Conservation (phyloP, 2,329 filamentous ascomycete genomes). For the Epichloe baconii region DNA sequence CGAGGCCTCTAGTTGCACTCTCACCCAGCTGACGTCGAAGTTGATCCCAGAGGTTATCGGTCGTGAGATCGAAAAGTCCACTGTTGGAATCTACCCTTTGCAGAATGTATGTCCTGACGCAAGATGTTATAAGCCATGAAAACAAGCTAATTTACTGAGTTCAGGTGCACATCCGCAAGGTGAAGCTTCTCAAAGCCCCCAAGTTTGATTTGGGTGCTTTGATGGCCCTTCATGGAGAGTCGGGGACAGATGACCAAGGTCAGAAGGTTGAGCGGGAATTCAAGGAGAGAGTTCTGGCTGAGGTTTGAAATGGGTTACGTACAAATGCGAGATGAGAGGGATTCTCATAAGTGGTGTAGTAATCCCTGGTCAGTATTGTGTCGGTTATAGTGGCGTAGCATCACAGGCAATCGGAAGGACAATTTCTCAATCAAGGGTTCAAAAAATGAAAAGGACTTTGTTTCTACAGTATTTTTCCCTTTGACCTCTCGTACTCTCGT, state of each 20-base stretch:
- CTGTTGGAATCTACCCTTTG: slow-evolving; percentile 98
- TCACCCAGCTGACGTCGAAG: slow-evolving; percentile 95
- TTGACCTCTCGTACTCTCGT: too few species aligned
- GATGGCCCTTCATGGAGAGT: slow-evolving; percentile 95
- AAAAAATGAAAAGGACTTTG: slow-evolving; percentile 20
- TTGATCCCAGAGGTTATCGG: slow-evolving; percentile 99
- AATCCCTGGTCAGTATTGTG: slow-evolving; percentile 24
- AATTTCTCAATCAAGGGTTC: slow-evolving; percentile 25
- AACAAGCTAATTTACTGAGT: neutral
- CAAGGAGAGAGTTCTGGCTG: slow-evolving; percentile 93
- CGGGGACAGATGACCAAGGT: slow-evolving; percentile 85
- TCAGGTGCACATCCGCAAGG: slow-evolving; percentile 98
- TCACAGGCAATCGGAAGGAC: slow-evolving; percentile 27
- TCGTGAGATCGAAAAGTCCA: slow-evolving; percentile 98
- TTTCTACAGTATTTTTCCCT: slow-evolving; percentile 7
- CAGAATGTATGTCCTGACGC: slow-evolving; percentile 64
- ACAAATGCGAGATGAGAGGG: slow-evolving; percentile 19
- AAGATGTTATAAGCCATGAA: neutral
- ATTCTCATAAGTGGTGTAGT: slow-evolving; percentile 20
- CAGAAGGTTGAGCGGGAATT: slow-evolving; percentile 99
- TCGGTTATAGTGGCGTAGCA: slow-evolving; percentile 32
- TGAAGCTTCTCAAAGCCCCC: slow-evolving; percentile 96
- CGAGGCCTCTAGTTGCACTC: slow-evolving; percentile 87
- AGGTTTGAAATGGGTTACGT: slow-evolving; percentile 53
- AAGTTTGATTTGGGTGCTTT: slow-evolving; percentile 98